phyloP scores from a whole-genome alignment of 2,329 filamentous ascomycete genomes.

The Sporothrix variecibatus region DNA sequence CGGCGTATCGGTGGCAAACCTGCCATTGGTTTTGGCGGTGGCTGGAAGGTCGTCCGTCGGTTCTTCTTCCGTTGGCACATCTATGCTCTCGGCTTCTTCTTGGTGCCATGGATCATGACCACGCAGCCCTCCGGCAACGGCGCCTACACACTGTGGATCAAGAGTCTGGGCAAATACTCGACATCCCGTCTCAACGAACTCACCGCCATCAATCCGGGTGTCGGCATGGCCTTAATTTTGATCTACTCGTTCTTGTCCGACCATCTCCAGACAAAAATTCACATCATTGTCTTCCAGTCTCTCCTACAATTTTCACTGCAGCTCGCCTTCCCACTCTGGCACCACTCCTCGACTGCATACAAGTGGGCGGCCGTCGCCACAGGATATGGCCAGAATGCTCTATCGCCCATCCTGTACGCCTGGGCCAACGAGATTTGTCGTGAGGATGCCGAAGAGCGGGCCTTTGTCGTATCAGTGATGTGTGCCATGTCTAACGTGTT shows the following conservation, averaged over 20 bases:
- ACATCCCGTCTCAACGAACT: conserved; percentile 23
- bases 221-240: conserved; percentile 17
- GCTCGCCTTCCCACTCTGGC: conserved; percentile 22
- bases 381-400: conserved; percentile 22
- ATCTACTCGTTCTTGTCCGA: conserved; percentile 22
- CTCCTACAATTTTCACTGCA: conserved; percentile 19
- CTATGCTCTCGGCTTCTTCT: conserved; percentile 41
- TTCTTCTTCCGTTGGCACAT: conserved; percentile 36
- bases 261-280: conserved; percentile 20
- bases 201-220: conserved; percentile 22
- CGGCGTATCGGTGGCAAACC: conserved; percentile 41
- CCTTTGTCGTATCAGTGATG: conserved; percentile 32
- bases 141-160: conserved; percentile 59
- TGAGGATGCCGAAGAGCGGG: conserved; percentile 33
- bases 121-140: conserved; percentile 55
- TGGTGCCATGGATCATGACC: conserved; percentile 40
- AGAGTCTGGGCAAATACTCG: conserved; percentile 44
- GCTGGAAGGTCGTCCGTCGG: conserved; percentile 19
- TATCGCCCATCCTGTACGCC: conserved; percentile 21
- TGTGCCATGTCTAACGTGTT: conserved; percentile 33
- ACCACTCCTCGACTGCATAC: conserved; percentile 13
- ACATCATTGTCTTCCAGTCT: conserved; percentile 22
- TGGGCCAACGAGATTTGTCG: conserved; percentile 34
- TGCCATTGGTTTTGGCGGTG: conserved; percentile 21
- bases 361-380: conserved; percentile 24